These are phyloP conservation scores for Meira nashicola DNA, from an alignment of 1,284 basidiomycete species.

Conservation along the genomic window DNA sequence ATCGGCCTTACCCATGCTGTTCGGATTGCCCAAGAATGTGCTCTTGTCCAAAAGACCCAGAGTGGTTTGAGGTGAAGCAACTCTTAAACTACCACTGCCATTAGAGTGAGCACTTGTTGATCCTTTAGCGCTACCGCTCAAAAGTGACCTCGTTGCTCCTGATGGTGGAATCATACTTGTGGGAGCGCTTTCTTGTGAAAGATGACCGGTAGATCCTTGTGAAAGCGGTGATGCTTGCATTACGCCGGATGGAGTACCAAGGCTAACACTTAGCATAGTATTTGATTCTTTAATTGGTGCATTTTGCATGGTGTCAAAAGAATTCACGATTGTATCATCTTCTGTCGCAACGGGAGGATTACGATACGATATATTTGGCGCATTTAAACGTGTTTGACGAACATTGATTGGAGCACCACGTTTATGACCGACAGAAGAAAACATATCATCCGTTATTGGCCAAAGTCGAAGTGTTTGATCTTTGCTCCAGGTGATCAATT, in stretches of 20 bases:
- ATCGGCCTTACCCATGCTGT: background rate
- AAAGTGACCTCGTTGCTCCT: constrained; percentile 25
- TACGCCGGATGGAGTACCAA: background rate
- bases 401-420: constrained; percentile 58
- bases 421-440: constrained; percentile 60
- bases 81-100: constrained; percentile 24
- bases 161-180: constrained; percentile 25
- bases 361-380: constrained; percentile 40
- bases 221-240: background rate
- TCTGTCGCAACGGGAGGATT: constrained; percentile 21
- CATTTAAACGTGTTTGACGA: constrained; percentile 55
- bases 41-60: background rate
- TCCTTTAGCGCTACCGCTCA: constrained; percentile 32
- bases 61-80: constrained; percentile 17
- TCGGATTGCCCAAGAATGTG: background rate
- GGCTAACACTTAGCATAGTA: background rate
- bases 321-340: no score
- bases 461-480: constrained; percentile 87
- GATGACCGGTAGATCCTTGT: no score
- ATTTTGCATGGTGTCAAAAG: no score
- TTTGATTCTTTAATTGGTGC: background rate
- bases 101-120: constrained; percentile 8
- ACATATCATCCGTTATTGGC: constrained; percentile 71
- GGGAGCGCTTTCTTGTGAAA: background rate
- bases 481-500: constrained; percentile 89